Percentiles rank a stretch among this genome's conserved stretches.
Evolutionary conservation across 192 early-diverging fungal species (phyloP).

Genomic region (Anaeromyces robustus): DNA sequence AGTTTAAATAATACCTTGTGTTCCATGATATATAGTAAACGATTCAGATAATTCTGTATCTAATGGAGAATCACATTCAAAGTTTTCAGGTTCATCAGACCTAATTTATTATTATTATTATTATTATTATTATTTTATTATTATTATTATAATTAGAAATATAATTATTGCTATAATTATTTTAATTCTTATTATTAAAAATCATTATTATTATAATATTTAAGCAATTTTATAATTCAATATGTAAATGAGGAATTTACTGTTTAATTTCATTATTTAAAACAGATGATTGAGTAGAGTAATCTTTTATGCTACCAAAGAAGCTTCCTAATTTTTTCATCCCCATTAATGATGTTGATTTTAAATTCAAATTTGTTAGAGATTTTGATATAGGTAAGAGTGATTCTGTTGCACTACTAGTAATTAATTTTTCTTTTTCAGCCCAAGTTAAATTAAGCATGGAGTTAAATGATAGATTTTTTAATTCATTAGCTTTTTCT

Average conservation of each 20-base stretch:
- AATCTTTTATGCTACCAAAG: slow-evolving; percentile 12
- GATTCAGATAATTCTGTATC: slow-evolving; percentile 41
- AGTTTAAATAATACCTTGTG: slow-evolving; percentile 21
- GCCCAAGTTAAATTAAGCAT: not conserved
- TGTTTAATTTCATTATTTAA: not conserved
- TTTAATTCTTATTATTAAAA: too few relatives aligned
- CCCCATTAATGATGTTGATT: not conserved
- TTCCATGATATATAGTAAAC: slow-evolving; percentile 56
- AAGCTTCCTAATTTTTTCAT: slow-evolving; percentile 1
- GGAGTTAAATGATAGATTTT: slow-evolving; percentile 9
- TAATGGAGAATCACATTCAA: not conserved
- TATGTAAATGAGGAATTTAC: too few relatives aligned
- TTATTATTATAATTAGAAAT: too few relatives aligned
- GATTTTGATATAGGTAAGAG: slow-evolving; percentile 1
- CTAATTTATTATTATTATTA: not conserved
- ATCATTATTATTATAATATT: too few relatives aligned
- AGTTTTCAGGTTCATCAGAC: not conserved
- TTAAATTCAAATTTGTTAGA: slow-evolving; percentile 1
- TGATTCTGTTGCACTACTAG: not conserved
- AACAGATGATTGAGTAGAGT: slow-evolving; percentile 28
- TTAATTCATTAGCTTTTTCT: not conserved
- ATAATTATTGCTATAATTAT: too few relatives aligned
- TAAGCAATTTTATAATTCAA: too few relatives aligned
- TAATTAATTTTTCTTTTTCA: not conserved
- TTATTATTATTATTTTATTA: too few relatives aligned